Conservation (phyloP, 345 rosid genomes). For the Pelargonium nanum region DNA sequence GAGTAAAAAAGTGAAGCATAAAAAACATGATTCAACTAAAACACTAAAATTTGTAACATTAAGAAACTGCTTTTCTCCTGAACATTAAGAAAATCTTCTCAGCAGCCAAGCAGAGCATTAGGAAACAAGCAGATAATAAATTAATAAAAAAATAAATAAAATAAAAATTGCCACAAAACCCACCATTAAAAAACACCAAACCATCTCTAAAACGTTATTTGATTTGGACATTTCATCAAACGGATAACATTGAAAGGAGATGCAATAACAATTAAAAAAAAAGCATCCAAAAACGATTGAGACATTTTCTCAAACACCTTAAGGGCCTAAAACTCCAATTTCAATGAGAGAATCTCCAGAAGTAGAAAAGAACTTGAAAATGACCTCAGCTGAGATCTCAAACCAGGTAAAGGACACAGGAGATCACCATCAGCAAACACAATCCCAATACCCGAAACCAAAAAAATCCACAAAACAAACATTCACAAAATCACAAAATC, state of each 20-base stretch:
- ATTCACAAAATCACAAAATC: conserved; percentile 7
- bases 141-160: not conserved
- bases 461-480: not conserved
- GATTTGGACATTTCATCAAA: conserved; percentile 32
- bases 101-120: conserved; percentile 7
- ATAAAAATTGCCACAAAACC: not conserved
- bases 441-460: conserved; percentile 1
- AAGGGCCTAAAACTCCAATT: conserved; percentile 6
- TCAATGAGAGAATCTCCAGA: conserved; percentile 1
- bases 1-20: too few species aligned
- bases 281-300: conserved; percentile 5
- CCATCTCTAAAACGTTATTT: not conserved
- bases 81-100: not conserved
- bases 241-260: not conserved
- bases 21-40: too few species aligned
- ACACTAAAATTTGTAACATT: too few species aligned
- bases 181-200: not conserved
- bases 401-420: conserved; percentile 13
- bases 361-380: conserved; percentile 16
- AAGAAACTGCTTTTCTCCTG: not conserved
- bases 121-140: not conserved
- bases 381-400: conserved; percentile 41
- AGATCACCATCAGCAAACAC: conserved; percentile 15
- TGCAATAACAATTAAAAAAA: not conserved
- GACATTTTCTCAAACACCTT: conserved; percentile 20